phyloP scores from a whole-genome alignment of 139 green algal species.

The Chlorella sorokiniana region DNA sequence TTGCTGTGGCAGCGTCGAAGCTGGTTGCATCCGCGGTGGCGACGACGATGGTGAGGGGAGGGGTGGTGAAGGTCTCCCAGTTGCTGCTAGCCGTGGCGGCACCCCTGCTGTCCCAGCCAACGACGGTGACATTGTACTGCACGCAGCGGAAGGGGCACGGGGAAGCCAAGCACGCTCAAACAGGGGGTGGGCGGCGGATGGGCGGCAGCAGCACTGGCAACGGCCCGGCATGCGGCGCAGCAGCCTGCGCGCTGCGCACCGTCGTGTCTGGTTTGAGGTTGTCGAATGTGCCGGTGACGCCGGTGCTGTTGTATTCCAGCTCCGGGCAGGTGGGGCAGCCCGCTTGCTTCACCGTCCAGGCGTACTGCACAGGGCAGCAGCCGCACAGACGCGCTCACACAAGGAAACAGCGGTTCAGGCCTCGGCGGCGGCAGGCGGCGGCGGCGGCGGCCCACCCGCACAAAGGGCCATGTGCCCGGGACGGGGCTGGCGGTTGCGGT shows the following conservation, averaged over 20 bases:
- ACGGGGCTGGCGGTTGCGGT: too few species aligned
- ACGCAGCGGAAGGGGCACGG: background rate
- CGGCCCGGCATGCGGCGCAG: background rate
- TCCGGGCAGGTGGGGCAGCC: background rate
- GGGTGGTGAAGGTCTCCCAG: background rate
- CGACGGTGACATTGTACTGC: slow-evolving; percentile 6
- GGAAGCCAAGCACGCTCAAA: background rate
- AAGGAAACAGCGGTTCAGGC: too few species aligned
- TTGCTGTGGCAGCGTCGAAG: too few species aligned
- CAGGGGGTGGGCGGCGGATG: too few species aligned
- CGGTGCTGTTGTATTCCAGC: background rate
- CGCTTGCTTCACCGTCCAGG: background rate
- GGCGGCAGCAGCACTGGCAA: too few species aligned
- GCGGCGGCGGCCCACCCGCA: too few species aligned
- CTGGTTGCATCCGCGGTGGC: too few species aligned
- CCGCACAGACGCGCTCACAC: background rate
- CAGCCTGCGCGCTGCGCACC: background rate
- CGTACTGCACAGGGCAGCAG: background rate
- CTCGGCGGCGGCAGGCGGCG: too few species aligned
- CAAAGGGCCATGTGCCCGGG: too few species aligned
- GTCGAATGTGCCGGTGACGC: background rate
- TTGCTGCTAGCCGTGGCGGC: background rate
- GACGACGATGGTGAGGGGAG: too few species aligned
- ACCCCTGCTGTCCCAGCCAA: background rate
- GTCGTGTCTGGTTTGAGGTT: background rate